Evolutionary conservation across 257 asterid species (phyloP).

Genomic region (Scutellaria barbata): DNA sequence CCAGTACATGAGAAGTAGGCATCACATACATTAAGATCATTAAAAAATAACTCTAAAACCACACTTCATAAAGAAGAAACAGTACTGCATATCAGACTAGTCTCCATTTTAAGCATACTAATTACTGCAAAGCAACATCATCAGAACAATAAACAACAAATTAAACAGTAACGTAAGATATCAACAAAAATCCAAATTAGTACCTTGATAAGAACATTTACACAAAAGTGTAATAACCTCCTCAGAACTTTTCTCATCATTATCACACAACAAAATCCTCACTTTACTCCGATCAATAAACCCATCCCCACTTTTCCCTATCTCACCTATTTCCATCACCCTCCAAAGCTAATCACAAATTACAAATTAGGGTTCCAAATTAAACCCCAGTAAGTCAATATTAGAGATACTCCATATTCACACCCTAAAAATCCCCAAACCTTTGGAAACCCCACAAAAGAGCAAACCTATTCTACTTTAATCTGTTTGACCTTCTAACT

Average conservation of each 20-base stretch:
- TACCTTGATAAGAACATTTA: slow-evolving; percentile 93
- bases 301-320: slow-evolving; percentile 73
- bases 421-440: slow-evolving; percentile 1
- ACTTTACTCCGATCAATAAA: slow-evolving; percentile 91
- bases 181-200: neutral
- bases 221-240: slow-evolving; percentile 77
- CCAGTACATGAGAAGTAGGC: slow-evolving; percentile 6
- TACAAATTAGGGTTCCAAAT: slow-evolving; percentile 32
- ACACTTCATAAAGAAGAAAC: neutral
- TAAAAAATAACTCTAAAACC: slow-evolving; percentile 1
- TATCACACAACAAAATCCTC: slow-evolving; percentile 88
- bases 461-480: slow-evolving; percentile 7
- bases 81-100: neutral
- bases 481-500: slow-evolving; percentile 5
- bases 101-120: neutral
- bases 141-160: slow-evolving; percentile 2
- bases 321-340: slow-evolving; percentile 56
- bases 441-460: slow-evolving; percentile 9
- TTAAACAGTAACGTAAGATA: neutral
- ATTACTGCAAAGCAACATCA: slow-evolving; percentile 6
- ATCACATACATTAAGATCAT: slow-evolving; percentile 15
- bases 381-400: slow-evolving; percentile 30
- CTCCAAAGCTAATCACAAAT: slow-evolving; percentile 15
- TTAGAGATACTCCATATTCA: slow-evolving; percentile 33
- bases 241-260: slow-evolving; percentile 73